Conservation (phyloP, 2,329 filamentous ascomycete species). For the Xylariaceae sp. region DNA sequence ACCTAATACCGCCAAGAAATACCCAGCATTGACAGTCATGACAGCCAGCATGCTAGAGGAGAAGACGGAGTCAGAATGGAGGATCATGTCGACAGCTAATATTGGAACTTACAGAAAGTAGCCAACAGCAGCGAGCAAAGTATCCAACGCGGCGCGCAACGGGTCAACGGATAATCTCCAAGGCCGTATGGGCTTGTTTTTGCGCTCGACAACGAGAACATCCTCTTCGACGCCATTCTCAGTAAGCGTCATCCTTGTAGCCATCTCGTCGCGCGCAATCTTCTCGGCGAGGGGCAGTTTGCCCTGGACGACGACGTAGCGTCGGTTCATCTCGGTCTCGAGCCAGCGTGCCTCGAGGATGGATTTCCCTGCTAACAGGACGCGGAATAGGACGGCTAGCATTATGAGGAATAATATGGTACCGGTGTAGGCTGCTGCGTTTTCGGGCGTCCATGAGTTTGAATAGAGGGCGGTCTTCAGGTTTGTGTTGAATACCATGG, state of each 20-base stretch:
- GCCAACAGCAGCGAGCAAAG: conserved; percentile 27
- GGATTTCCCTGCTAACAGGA: conserved; percentile 66
- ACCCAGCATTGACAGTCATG: conserved; percentile 34
- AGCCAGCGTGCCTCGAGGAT: conserved; percentile 62
- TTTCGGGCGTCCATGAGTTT: conserved; percentile 67
- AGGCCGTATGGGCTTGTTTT: conserved; percentile 57
- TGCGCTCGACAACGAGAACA: conserved; percentile 67
- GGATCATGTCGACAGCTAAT: not conserved
- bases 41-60: conserved; percentile 38
- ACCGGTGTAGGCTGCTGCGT: conserved; percentile 70
- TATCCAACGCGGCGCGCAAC: conserved; percentile 29
- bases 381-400: conserved; percentile 66
- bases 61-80: conserved; percentile 2
- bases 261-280: conserved; percentile 55
- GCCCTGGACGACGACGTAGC: conserved; percentile 72
- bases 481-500: conserved; percentile 56
- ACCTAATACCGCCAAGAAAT: conserved; percentile 31
- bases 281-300: conserved; percentile 56
- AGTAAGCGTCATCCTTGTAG: conserved; percentile 63
- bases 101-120: conserved; percentile 31
- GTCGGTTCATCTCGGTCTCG: conserved; percentile 65
- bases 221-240: conserved; percentile 78
- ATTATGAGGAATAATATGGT: conserved; percentile 89
- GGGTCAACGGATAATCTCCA: conserved; percentile 73
- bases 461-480: conserved; percentile 54